Base-by-base conservation (phyloP, 1,284 basidiomycete genomes). In the Moesziomyces globuligerus region DNA sequence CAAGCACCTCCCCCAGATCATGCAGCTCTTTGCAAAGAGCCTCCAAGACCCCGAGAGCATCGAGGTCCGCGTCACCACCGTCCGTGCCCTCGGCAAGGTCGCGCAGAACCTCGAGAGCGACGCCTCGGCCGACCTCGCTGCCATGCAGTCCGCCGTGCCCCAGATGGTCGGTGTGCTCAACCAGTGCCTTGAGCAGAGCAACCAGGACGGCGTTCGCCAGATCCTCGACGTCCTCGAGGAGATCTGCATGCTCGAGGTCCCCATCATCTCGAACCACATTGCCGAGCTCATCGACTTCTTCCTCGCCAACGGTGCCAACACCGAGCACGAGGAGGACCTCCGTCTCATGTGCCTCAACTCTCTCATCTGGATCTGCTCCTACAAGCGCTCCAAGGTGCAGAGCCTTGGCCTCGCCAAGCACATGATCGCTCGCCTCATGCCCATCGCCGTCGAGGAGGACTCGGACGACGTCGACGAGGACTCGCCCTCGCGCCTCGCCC, bases 141-240 rank as follows among this genome's bases (percentile, higher is more conserved):
- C 90, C 11, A 95, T 95, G 87, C 96, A 98, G 86, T 85, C 85
- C 15, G 88, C 96, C 47, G 88, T 99, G 39, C 93, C 94, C 34
- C 86, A 87, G 44, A 96, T 98, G 88, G 91, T 98, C 56, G 87
- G 88, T 61, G 94, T 98, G 45, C 89, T 98, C 44, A 90, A 91
- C 37, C 90, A 94, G 83, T 88, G 89, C 52, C 88, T 98, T n/a
- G 91, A 92, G 79, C 84, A 88, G 41, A 88, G 87, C 41, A 90
- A 98, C 81, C 91, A 93, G 80, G 87, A 87, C 41, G 90, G 89
- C 62, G 92, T 92, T 54, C 90, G 94, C 68, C 90, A 95, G 79
- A 87, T 94, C 29, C 96, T 97, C 78, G 96, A 98, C 80, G 92
- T 97, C 23, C 88, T 98, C 70, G 96, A 98, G 86, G 95, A 93